These are phyloP conservation scores for Parathielavia appendiculata DNA, from an alignment of 495 filamentous ascomycete species.

Conservation along the genomic window DNA sequence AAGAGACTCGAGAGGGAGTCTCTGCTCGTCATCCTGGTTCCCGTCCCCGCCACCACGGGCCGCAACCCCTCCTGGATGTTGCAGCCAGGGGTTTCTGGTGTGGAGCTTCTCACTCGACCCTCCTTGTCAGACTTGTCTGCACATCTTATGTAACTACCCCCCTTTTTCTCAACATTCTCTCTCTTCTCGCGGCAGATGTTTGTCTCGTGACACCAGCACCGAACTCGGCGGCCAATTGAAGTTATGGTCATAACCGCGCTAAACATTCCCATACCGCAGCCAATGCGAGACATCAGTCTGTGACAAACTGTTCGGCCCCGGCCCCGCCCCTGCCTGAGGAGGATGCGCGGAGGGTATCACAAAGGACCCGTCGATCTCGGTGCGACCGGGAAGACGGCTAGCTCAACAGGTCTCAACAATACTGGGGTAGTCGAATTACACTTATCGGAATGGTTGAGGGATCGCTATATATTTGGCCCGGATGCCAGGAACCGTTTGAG, in stretches of 20 bases:
- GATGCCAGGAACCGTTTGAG: neutral
- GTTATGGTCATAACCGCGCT: slow-evolving; percentile 14
- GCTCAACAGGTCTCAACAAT: neutral
- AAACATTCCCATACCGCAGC: slow-evolving; percentile 1
- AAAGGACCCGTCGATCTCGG: slow-evolving; percentile 14
- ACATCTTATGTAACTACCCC: slow-evolving; percentile 4
- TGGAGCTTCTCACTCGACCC: neutral
- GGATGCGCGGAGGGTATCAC: slow-evolving; percentile 14
- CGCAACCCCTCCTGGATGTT: slow-evolving; percentile 17
- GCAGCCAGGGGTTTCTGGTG: slow-evolving; percentile 10
- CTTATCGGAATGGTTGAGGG: neutral
- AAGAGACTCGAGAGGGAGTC: neutral
- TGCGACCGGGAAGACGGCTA: neutral
- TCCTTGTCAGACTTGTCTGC: slow-evolving; percentile 3
- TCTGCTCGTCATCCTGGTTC: slow-evolving; percentile 13
- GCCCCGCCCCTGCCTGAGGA: slow-evolving; percentile 24
- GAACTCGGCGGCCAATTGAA: slow-evolving; percentile 6
- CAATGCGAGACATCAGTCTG: slow-evolving; percentile 3
- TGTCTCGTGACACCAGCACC: neutral
- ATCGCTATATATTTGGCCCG: neutral
- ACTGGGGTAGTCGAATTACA: neutral
- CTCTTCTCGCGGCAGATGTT: neutral
- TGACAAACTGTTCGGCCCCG: slow-evolving; percentile 13
- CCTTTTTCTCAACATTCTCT: slow-evolving; percentile 10
- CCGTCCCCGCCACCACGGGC: slow-evolving; percentile 11